These are phyloP conservation scores for Diaporthe australafricana DNA, from an alignment of 2,329 filamentous ascomycete species.

Conservation along the genomic window DNA sequence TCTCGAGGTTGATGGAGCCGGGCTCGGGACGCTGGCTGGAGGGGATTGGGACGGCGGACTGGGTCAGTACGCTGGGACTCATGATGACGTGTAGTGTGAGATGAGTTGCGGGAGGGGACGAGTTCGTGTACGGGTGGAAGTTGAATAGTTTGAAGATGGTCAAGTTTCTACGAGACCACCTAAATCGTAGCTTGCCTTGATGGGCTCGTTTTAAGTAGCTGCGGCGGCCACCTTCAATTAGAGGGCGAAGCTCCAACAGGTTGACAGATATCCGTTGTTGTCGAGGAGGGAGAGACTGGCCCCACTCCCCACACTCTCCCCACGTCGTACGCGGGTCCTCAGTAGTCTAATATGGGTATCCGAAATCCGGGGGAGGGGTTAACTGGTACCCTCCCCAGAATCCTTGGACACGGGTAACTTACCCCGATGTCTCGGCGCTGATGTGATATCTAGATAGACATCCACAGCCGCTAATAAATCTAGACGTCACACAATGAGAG, in stretches of 20 bases:
- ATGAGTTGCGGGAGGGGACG: neutral
- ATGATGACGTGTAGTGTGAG: conserved; percentile 3
- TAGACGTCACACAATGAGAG: neutral
- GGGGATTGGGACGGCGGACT: neutral
- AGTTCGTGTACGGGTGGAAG: neutral
- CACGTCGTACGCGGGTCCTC: neutral
- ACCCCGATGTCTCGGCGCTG: neutral
- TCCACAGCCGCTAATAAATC: neutral
- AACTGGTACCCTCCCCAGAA: neutral
- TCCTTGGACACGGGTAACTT: neutral
- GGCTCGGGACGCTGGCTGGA: conserved; percentile 46
- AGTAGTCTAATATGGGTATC: conserved; percentile 5
- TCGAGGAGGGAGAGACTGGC: neutral
- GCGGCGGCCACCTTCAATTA: neutral
- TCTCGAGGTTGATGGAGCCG: conserved; percentile 65
- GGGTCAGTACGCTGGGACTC: conserved; percentile 24
- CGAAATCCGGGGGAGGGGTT: conserved; percentile 30
- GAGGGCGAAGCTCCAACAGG: conserved; percentile 5
- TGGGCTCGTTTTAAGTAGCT: neutral
- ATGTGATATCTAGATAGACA: too few species aligned
- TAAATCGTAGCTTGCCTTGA: neutral
- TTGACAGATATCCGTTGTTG: conserved; percentile 27
- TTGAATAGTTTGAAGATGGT: neutral
- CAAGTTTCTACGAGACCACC: neutral
- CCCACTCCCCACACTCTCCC: conserved; percentile 15